phyloP scores from a whole-genome alignment of 306 rosid species.

The Fagus sylvatica region DNA sequence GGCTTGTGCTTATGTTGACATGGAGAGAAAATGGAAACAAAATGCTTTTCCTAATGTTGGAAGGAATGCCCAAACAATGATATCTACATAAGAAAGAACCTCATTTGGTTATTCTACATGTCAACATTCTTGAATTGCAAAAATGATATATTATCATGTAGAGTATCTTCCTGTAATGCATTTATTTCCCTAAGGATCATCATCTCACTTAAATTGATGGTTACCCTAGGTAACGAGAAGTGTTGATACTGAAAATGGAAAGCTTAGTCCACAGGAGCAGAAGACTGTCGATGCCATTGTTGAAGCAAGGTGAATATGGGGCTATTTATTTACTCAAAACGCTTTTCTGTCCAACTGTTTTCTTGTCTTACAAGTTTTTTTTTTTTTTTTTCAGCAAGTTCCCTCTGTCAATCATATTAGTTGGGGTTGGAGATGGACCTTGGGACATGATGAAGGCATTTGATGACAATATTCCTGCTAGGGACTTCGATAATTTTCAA shows the following conservation, averaged over 20 bases:
- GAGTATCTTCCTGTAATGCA: constrained; percentile 1
- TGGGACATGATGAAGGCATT: constrained; percentile 98
- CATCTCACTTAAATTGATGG: constrained; percentile 12
- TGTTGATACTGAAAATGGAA: constrained; percentile 72
- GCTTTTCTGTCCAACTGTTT: constrained; percentile 4
- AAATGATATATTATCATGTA: neutral
- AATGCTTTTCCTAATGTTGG: neutral
- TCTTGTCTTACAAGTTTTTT: constrained; percentile 21
- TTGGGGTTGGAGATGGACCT: constrained; percentile 99
- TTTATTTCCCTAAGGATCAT: neutral
- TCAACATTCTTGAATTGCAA: neutral
- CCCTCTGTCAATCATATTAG: constrained; percentile 88
- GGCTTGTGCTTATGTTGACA: neutral
- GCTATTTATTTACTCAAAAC: neutral
- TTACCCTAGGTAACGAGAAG: constrained; percentile 87
- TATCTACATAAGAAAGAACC: neutral
- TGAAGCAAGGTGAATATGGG: constrained; percentile 72
- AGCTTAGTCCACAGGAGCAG: constrained; percentile 87
- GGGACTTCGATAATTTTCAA: constrained; percentile 91
- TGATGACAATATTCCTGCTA: constrained; percentile 90
- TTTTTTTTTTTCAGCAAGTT: constrained; percentile 54
- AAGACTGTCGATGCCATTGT: constrained; percentile 87
- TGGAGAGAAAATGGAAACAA: neutral
- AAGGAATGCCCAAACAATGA: neutral
- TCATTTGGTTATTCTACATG: neutral